Percentiles rank a stretch among this genome's conserved stretches.
Evolutionary conservation across 106 monocot genomes (phyloP).

Genomic region (Agapanthus africanus): DNA sequence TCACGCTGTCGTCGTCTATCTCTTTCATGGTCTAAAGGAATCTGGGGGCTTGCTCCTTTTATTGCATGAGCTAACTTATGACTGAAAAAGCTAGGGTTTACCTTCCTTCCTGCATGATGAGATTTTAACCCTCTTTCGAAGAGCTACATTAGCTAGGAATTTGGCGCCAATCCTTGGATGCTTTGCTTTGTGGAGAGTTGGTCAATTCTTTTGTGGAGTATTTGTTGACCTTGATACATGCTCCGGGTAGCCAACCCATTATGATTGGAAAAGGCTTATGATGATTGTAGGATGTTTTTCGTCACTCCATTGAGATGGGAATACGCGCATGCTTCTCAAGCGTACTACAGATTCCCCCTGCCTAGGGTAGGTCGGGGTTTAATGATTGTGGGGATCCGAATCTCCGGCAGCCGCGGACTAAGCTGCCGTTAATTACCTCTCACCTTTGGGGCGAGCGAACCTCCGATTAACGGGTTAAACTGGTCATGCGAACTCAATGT

Average conservation of each 20-base stretch:
- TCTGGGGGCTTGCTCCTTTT: neutral
- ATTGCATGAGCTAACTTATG: neutral
- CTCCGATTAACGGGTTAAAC: no score
- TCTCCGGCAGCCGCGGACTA: no score
- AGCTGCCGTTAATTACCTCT: no score
- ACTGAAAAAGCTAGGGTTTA: neutral
- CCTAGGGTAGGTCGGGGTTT: no score
- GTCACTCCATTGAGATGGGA: no score
- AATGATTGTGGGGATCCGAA: no score
- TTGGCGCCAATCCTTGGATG: neutral
- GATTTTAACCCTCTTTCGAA: neutral
- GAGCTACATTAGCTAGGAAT: neutral
- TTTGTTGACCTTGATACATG: neutral
- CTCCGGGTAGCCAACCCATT: neutral
- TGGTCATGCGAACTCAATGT: no score
- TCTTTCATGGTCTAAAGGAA: neutral
- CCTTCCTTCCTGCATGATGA: neutral
- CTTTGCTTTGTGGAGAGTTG: neutral
- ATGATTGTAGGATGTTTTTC: no score
- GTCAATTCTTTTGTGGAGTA: neutral
- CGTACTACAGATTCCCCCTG: no score
- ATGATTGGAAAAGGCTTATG: neutral
- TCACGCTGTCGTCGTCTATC: neutral
- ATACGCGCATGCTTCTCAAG: no score
- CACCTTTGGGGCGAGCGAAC: no score